Evolutionary conservation across 23 red algal species (phyloP), one percentile per base, ranked within the genome.

Genomic region (Gracilariopsis chorda): DNA sequence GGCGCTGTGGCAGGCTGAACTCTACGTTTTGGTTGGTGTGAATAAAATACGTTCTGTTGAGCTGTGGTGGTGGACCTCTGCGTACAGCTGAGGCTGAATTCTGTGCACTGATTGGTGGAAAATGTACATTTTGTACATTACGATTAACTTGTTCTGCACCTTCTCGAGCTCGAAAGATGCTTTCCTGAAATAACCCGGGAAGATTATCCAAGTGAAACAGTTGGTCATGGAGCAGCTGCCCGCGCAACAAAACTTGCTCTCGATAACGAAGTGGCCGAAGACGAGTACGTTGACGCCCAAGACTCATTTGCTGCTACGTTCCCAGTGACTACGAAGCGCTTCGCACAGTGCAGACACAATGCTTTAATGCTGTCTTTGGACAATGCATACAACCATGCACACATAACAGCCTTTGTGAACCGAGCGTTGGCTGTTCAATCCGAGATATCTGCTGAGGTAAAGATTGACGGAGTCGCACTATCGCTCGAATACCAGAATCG

Each of bases 391-490:
- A 34, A 28, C 4, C 37, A 67, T 20, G 83, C 30, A 45, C 57
- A 93, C 19, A 25, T 93, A 5, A 37, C 33, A 23, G 45, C 52
- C 21, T 93, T 86, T 58, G 47, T 48, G 19, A 41, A 32, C n/a
- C 78, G 89, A 30, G 83, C 83, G 27, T 46, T 29, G 27, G 27
- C 29, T 23, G 57, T 20, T 28, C 23, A 23, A 1, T 21, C 80
- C 29, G 48, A 34, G 2, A 20, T 82, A 11, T 64, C 56, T 24
- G 90, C 79, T 13, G 83, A 87, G 44, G 43, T 78, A 17, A 94
- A 94, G 51, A 39, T 88, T 36, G 91, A 94, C 61, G 91, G 91
- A 25, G 70, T 94, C 8, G 91, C 91, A 2, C 40, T 94, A 14
- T 68, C 69, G 2, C 45, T 94, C 10, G 41, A 48, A 37, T 94